Evolutionary conservation across 352 stramenopile species (phyloP), one percentile per base, ranked within the genome.

Genomic region (Halophytophthora polymorphica): DNA sequence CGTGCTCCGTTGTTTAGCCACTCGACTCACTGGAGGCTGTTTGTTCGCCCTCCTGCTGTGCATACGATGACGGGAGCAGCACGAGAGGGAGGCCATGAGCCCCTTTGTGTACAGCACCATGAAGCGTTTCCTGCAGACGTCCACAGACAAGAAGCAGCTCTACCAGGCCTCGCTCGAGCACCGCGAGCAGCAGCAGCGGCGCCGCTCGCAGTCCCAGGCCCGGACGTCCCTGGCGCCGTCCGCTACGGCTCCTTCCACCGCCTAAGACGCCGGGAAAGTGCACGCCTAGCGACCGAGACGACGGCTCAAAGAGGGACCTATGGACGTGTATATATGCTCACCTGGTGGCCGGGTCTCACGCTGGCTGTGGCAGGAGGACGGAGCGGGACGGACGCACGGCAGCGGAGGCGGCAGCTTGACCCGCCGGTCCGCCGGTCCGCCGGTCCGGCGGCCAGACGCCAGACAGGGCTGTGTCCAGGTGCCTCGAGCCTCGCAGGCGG

Each of bases 101-200:
- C 62, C 75, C 19, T 85, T 90, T 45, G 35, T 90, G 21, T 73
- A 75, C 54, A 78, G 60, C 38, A 83, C 72, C 7, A 80, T 90
- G 69, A 85, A 83, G 63, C 77, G 80, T n/a, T 90, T 88, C 52
- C 45, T 90, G 49, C 71, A 86, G 50, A 87, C 75, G 5, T 70
- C 77, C 21, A 77, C 68, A 7, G 77, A 90, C 58, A 90, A 90
- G 53, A 88, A 87, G 52, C 66, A 81, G 18, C 62, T 71, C 50
- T 87, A 86, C 48, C 45, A 76, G 18, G 67, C 68, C 23, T 64
- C 48, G 23, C 61, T 73, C 6, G 58, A 78, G 45, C 31, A 39
- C 37, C 42, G 45, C 33, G 41, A 36, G 17, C 47, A 73, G 40
- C 64, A 64, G 21, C 48, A 68, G 42, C 50, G 56, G 62, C 45